These are phyloP conservation scores for Chlamydomonas reinhardtii DNA, from an alignment of 163 green algal species.

Conservation along the genomic window DNA sequence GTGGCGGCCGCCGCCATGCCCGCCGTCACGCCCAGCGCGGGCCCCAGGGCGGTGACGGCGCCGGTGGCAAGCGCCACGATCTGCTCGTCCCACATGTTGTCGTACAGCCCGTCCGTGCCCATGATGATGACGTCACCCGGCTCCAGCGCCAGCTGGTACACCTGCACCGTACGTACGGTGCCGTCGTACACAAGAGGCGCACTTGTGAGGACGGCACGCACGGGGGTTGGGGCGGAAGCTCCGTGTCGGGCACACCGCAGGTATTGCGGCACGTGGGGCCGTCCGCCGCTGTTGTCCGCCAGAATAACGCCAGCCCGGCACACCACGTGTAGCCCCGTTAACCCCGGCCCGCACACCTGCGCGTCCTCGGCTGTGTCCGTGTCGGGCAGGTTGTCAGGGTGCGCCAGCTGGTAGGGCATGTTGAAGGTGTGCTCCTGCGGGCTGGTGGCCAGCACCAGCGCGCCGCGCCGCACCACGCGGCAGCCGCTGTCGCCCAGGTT, in stretches of 20 bases:
- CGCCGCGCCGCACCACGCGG: constrained; percentile 78
- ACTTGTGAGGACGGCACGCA: too few species aligned
- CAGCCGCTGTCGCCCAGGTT: constrained; percentile 92
- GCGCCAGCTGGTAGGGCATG: constrained; percentile 74
- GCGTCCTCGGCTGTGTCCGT: constrained; percentile 66
- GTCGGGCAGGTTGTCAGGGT: constrained; percentile 55
- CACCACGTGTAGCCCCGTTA: too few species aligned
- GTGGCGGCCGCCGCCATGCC: constrained; percentile 3
- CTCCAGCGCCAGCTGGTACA: constrained; percentile 71
- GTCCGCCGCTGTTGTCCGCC: too few species aligned
- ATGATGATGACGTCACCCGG: constrained; percentile 91
- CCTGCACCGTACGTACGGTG: background rate
- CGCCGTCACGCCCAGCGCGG: constrained; percentile 15
- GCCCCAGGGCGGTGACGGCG: background rate
- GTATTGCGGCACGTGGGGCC: too few species aligned
- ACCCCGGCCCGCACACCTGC: constrained; percentile 50
- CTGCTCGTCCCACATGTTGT: constrained; percentile 94
- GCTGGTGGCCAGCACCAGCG: constrained; percentile 71
- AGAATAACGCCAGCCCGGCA: too few species aligned
- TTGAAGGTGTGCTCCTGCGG: constrained; percentile 77
- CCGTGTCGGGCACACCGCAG: too few species aligned
- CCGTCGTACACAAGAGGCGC: too few species aligned
- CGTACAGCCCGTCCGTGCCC: constrained; percentile 95
- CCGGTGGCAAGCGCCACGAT: constrained; percentile 50
- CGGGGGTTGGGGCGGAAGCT: too few species aligned